These are phyloP conservation scores for Lachnellula arida DNA, from an alignment of 2,329 filamentous ascomycete species.

Conservation along the genomic window DNA sequence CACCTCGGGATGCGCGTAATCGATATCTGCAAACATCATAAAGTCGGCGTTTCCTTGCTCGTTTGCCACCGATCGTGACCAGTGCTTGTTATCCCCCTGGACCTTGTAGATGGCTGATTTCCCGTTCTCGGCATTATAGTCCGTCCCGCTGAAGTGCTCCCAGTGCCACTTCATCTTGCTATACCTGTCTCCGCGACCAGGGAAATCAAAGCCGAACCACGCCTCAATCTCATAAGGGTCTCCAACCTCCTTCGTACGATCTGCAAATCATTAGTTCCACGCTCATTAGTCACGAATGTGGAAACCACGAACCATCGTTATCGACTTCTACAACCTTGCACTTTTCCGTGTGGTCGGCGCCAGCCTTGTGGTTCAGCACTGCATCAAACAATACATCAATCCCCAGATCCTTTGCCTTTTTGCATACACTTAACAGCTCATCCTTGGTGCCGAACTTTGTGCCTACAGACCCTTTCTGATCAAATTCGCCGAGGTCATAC, in stretches of 20 bases:
- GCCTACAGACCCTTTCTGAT: slow-evolving; percentile 54
- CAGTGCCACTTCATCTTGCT: slow-evolving; percentile 56
- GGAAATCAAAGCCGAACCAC: slow-evolving; percentile 63
- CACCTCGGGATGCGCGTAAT: slow-evolving; percentile 58
- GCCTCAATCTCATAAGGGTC: slow-evolving; percentile 55
- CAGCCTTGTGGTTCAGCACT: slow-evolving; percentile 65
- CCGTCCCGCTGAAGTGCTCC: slow-evolving; percentile 61
- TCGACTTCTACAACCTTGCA: slow-evolving; percentile 60
- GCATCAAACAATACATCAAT: slow-evolving; percentile 61
- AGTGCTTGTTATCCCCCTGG: slow-evolving; percentile 48
- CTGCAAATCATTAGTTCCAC: slow-evolving; percentile 29
- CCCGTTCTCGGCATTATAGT: slow-evolving; percentile 46
- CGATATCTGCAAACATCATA: slow-evolving; percentile 65
- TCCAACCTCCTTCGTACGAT: slow-evolving; percentile 49
- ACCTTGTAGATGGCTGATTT: slow-evolving; percentile 60
- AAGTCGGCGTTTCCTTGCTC: slow-evolving; percentile 63
- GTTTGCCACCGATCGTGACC: slow-evolving; percentile 48
- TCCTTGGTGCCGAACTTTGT: slow-evolving; percentile 64
- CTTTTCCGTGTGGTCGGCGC: slow-evolving; percentile 57
- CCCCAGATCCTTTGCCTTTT: slow-evolving; percentile 43
- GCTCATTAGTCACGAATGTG: background rate
- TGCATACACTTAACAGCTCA: slow-evolving; percentile 49
- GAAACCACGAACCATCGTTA: background rate
- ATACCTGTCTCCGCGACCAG: slow-evolving; percentile 52
- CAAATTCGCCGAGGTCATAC: slow-evolving; percentile 64